Conservation (phyloP, 768 basidiomycete genomes). For the Mycena sanguinolenta region DNA sequence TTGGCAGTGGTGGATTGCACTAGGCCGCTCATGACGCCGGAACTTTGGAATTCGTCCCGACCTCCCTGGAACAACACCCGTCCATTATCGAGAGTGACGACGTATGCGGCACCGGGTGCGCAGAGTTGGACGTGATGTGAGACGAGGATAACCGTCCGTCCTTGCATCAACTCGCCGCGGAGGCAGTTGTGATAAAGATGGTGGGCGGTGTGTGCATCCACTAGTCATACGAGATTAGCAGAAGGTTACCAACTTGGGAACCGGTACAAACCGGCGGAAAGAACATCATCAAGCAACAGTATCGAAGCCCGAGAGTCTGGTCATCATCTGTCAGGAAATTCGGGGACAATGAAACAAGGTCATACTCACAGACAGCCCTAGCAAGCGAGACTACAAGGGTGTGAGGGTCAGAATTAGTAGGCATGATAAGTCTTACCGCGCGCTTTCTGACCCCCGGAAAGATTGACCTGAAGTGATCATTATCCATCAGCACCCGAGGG, state of each 20-base stretch:
- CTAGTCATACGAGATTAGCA: slow-evolving; percentile 50
- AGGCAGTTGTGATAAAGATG: slow-evolving; percentile 89
- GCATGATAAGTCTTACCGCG: slow-evolving; percentile 56
- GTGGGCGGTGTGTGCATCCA: slow-evolving; percentile 94
- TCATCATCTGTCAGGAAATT: background rate
- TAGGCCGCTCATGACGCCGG: slow-evolving; percentile 74
- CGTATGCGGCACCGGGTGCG: slow-evolving; percentile 80
- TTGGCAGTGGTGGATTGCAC: slow-evolving; percentile 65
- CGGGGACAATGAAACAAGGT: background rate
- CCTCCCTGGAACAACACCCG: slow-evolving; percentile 82
- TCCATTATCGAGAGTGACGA: slow-evolving; percentile 88
- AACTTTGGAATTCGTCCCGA: slow-evolving; percentile 72
- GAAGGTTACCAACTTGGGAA: background rate
- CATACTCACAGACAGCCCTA: slow-evolving; percentile 74
- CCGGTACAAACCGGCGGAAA: slow-evolving; percentile 59
- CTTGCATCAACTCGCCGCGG: slow-evolving; percentile 83
- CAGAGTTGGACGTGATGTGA: slow-evolving; percentile 96
- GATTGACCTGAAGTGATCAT: slow-evolving; percentile 60
- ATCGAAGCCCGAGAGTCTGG: slow-evolving; percentile 82
- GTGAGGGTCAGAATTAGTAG: slow-evolving; percentile 25
- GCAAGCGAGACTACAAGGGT: slow-evolving; percentile 71
- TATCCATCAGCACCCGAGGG: slow-evolving; percentile 1
- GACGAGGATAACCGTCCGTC: slow-evolving; percentile 90
- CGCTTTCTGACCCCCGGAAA: slow-evolving; percentile 74
- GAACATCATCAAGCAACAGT: slow-evolving; percentile 88